A percentile compares a stretch with the other conserved stretches of the same genome.
These are phyloP conservation scores for Escovopsis sp. DNA, from an alignment of 2,329 filamentous ascomycete species.

Conservation along the genomic window DNA sequence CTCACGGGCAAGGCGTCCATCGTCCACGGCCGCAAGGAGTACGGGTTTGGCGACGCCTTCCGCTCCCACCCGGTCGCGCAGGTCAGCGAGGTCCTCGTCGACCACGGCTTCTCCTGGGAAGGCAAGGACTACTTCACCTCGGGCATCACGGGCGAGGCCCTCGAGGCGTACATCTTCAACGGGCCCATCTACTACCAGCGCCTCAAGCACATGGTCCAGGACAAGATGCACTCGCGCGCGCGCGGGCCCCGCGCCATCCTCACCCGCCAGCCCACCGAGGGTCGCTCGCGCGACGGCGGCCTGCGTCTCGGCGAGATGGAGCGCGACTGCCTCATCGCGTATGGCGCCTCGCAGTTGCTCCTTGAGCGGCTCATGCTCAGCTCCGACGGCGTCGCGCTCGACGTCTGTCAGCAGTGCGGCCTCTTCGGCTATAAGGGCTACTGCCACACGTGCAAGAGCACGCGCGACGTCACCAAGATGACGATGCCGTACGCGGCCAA, in stretches of 20 bases:
- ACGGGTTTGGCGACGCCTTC: constrained; percentile 71
- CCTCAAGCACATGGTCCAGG: constrained; percentile 99
- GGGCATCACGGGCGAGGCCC: constrained; percentile 83
- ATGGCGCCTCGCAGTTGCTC: constrained; percentile 83
- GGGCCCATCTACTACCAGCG: constrained; percentile 99
- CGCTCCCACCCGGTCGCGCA: constrained; percentile 71
- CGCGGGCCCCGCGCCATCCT: constrained; percentile 82
- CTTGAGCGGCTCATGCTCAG: constrained; percentile 90
- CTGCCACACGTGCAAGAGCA: constrained; percentile 84
- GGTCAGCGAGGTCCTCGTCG: constrained; percentile 72
- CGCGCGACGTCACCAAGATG: constrained; percentile 75
- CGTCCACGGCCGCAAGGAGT: constrained; percentile 69
- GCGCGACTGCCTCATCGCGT: constrained; percentile 92
- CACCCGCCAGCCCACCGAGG: constrained; percentile 90
- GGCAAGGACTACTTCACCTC: constrained; percentile 95
- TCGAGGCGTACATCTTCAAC: constrained; percentile 96
- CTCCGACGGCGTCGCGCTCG: constrained; percentile 78
- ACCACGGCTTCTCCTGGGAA: constrained; percentile 86
- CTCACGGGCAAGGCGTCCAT: constrained; percentile 89
- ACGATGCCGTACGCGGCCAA: constrained; percentile 97
- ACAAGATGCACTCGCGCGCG: constrained; percentile 96
- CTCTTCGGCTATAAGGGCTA: constrained; percentile 92
- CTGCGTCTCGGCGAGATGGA: constrained; percentile 96
- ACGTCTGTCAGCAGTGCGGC: constrained; percentile 87
- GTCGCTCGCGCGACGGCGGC: constrained; percentile 82